These are phyloP conservation scores for Coniferiporia weirii DNA, from an alignment of 1,284 basidiomycete species.

Conservation along the genomic window DNA sequence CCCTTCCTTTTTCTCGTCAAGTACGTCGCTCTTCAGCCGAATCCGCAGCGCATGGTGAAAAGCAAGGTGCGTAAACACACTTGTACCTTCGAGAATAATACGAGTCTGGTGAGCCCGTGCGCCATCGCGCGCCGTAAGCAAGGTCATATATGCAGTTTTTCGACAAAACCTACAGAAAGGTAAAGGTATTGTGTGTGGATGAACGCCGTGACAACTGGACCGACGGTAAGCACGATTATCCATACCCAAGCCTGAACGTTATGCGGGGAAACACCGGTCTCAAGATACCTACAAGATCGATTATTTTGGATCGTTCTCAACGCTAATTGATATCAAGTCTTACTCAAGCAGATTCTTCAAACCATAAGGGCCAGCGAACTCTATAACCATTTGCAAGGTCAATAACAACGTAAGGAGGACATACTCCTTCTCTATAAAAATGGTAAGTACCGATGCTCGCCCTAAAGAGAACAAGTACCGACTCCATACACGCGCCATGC, in stretches of 20 bases:
- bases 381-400: not conserved
- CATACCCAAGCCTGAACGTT: constrained; percentile 14
- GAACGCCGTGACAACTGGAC: constrained; percentile 6
- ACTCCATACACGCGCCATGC: constrained; percentile 2
- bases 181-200: constrained; percentile 11
- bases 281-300: constrained; percentile 10
- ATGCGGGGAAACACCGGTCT: constrained; percentile 3
- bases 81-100: constrained; percentile 15
- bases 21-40: constrained; percentile 34
- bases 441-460: not conserved
- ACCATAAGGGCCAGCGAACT: constrained; percentile 13
- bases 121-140: not conserved
- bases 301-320: not conserved
- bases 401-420: not conserved
- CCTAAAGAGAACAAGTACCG: not conserved
- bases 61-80: constrained; percentile 42
- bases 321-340: not conserved
- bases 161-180: not conserved
- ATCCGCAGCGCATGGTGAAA: constrained; percentile 55
- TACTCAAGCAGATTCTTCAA: constrained; percentile 14
- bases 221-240: constrained; percentile 11
- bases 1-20: not conserved
- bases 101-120: not conserved
- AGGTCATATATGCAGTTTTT: not conserved
- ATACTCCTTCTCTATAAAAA: not conserved